Percentiles rank a stretch among this genome's conserved stretches.
Conservation (phyloP, 2,329 filamentous ascomycete genomes). For the Aspergillus quadricinctus region DNA sequence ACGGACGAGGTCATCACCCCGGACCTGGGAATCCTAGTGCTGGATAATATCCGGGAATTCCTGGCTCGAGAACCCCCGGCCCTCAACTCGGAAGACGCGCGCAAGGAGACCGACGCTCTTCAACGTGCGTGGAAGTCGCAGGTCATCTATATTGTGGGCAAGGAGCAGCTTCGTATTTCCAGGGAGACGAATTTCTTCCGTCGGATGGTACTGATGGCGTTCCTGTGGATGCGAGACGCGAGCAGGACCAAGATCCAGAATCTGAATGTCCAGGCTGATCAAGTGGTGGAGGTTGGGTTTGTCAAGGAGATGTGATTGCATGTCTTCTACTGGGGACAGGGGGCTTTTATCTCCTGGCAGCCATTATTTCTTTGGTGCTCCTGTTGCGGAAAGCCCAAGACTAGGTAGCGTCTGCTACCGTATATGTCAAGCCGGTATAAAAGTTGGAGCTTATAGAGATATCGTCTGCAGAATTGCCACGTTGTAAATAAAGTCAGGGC, state of each 20-base stretch:
- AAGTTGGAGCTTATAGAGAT: no score
- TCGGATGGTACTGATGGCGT: constrained; percentile 25
- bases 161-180: constrained; percentile 37
- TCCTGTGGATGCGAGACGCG: constrained; percentile 37
- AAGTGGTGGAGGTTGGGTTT: constrained; percentile 40
- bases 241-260: constrained; percentile 36
- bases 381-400: no score
- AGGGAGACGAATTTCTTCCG: constrained; percentile 24
- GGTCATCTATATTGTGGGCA: constrained; percentile 48
- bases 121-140: constrained; percentile 44
- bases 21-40: constrained; percentile 58
- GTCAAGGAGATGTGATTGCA: constrained; percentile 28
- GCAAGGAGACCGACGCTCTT: constrained; percentile 28
- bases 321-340: no score
- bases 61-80: constrained; percentile 32
- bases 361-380: no score
- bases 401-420: no score
- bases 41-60: constrained; percentile 54
- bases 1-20: constrained; percentile 66
- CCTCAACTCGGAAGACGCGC: neutral
- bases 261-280: constrained; percentile 34
- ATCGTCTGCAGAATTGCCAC: no score
- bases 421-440: no score
- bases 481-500: no score
- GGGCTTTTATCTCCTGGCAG: no score